Percentiles rank a stretch among this genome's conserved stretches.
These are phyloP conservation scores for Neurospora intermedia DNA, from an alignment of 495 filamentous ascomycete species.

Conservation along the genomic window DNA sequence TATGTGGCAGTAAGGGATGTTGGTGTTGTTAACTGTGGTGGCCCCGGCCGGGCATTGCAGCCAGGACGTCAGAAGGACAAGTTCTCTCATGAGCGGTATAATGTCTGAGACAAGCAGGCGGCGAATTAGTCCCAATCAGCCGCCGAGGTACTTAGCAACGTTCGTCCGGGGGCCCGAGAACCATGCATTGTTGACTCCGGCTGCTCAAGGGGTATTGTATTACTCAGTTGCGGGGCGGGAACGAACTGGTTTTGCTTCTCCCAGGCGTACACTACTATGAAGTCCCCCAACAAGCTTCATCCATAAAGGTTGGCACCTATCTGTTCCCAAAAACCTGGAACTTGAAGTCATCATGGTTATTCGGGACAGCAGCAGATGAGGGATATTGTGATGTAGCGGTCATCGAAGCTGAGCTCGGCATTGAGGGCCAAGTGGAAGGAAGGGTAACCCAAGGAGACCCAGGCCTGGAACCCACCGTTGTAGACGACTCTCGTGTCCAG, in stretches of 20 bases:
- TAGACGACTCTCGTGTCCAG: neutral
- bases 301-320: neutral
- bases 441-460: neutral
- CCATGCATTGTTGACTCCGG: neutral
- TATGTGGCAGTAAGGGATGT: neutral
- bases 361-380: neutral
- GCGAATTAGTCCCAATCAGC: neutral
- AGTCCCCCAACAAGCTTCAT: neutral
- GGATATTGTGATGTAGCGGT: neutral
- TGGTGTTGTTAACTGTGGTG: neutral
- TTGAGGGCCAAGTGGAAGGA: neutral
- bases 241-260: neutral
- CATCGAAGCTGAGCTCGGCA: neutral
- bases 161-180: neutral
- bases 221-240: neutral
- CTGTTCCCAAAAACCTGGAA: neutral
- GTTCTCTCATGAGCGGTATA: neutral
- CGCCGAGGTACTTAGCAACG: neutral
- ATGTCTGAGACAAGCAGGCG: neutral
- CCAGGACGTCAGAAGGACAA: neutral
- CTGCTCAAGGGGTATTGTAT: neutral
- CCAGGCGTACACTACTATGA: neutral
- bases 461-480: neutral
- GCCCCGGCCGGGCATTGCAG: neutral
- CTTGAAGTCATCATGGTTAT: neutral